Evolutionary conservation across 768 basidiomycete genomes (phyloP).

Genomic region (Serendipita indica): DNA sequence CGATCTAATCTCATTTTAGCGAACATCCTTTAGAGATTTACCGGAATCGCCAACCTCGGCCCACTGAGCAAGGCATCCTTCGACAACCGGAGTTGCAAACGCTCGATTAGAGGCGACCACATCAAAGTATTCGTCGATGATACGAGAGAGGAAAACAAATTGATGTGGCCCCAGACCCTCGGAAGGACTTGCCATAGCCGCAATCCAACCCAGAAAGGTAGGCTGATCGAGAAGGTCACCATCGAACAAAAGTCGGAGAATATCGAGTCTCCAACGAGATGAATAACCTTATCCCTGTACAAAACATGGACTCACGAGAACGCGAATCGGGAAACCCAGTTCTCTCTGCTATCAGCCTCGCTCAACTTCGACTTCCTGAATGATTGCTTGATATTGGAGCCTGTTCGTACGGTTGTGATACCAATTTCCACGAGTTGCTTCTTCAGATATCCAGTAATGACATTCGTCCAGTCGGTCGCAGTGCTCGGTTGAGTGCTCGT

Average conservation of each 20-base stretch:
- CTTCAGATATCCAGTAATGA: conserved; percentile 67
- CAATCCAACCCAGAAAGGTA: background rate
- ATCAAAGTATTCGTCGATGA: conserved; percentile 8
- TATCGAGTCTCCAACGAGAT: background rate
- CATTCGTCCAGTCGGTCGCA: conserved; percentile 59
- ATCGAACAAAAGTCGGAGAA: background rate
- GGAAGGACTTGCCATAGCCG: background rate
- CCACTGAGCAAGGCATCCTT: background rate
- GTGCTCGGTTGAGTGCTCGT: background rate
- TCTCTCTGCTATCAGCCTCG: conserved; percentile 51
- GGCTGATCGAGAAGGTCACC: conserved; percentile 7
- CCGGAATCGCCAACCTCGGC: background rate
- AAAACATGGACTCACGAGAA: conserved; percentile 41
- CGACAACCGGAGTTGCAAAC: background rate
- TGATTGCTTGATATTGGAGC: conserved; percentile 66
- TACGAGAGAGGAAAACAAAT: background rate
- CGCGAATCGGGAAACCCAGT: conserved; percentile 64
- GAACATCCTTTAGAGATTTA: background rate
- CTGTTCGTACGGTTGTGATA: conserved; percentile 57
- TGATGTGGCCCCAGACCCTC: background rate
- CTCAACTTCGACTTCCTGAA: conserved; percentile 63
- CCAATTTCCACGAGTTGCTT: conserved; percentile 69
- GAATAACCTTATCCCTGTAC: background rate
- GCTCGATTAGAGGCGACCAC: background rate
- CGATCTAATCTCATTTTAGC: background rate